Base-by-base conservation (phyloP, 2,329 filamentous ascomycete species). In the Amesomyces nigricolor region DNA sequence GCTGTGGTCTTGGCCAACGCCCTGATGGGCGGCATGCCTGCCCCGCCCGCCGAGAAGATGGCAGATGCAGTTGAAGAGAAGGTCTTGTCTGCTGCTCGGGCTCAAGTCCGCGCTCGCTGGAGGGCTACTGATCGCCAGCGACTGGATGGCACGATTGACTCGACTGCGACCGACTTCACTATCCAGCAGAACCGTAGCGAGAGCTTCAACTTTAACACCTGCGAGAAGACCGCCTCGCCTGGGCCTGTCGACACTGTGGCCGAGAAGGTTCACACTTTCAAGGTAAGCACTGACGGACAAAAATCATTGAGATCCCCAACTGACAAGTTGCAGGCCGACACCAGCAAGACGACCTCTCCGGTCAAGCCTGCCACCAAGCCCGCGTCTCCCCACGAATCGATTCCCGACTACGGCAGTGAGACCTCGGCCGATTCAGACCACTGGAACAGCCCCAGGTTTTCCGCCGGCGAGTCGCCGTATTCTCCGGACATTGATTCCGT, bases 371-470 rank as follows among this genome's bases (percentile, higher is more conserved):
- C 29, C 10, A 19, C 50, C 29, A 47, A 47, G 22, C 22, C 22
- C 16, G 11, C 16, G 9, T 58, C 53, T 17, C 53, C 57, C 4
- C 9, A 26, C 16, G 45, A 13, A 9, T 51, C 54, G 7, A 47
- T 53, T 17, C 58, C 61, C 5, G 52, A 48, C 11, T 55, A 58
- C 32, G 59, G 56, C 11, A 60, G 59, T 29, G 59, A 60, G 35
- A 62, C 61, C 2, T 59, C 58, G 5, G 32, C 32, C 1, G 54
- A 49, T 11, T 57, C 56, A 1, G 35, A 37, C 7, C 47, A 59
- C 7, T 62, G 57, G 46, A 39, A 46, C 54, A 61, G 51, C 32
- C 53, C 61, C 2, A 37, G 17, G 4, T 55, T 11, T 22, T 61
- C 53, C 1, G 32, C 52, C 3, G 53, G 52, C 10, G 50, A 51